Base-by-base conservation (phyloP, 1,284 basidiomycete genomes). In the Rhodofomes roseus region DNA sequence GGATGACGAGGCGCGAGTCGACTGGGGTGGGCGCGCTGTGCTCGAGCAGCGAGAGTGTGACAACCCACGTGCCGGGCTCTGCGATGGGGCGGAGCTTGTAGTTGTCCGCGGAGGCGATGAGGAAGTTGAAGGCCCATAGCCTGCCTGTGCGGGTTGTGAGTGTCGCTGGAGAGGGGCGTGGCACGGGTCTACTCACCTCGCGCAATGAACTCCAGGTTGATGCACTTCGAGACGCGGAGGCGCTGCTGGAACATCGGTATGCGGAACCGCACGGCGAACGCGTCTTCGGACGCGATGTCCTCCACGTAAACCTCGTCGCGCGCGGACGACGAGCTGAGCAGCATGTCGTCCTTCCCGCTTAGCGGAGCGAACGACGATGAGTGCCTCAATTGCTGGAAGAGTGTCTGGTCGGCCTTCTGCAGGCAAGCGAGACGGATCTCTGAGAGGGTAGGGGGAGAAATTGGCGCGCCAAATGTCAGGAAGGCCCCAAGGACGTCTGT, bases 381-480 rank as follows among this genome's bases (percentile, higher is more conserved):
- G 61, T 79, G 75, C 25, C 84, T 73, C 27, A 90, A 71, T 1
- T 81, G 77, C 63, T 87, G 85, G 70, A 89, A 90, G 2, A 90
- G 74, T 8, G 67, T 66, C 60, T 90, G 82, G 68, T 90, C 85
- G 2, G 82, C 84, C 8, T 77, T 82, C 22, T 82, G 74, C 44
- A 90, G 71, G 67, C 88, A 90, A 0, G 86, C 89, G 5, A 81
- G 76, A 0, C 85, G 80, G n/a, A 88, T 75, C 44, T 91, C 89
- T 0, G 78, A 76, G 2, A 84, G 68, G 0, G 81, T 83, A 5
- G 70, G 61, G 18, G 73, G 66, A 0, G 72, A 76, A 8, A 90
- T 73, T 0, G 88, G 87, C 0, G 77, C 74, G 0, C 85, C 81
- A 56, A 81, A 77, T 2, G 78, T 74, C 51, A 91, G 73, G 29